A percentile compares a stretch with the other conserved stretches of the same genome.
Conservation (phyloP, 2,329 filamentous ascomycete species). For the Aspergillus awamori region DNA sequence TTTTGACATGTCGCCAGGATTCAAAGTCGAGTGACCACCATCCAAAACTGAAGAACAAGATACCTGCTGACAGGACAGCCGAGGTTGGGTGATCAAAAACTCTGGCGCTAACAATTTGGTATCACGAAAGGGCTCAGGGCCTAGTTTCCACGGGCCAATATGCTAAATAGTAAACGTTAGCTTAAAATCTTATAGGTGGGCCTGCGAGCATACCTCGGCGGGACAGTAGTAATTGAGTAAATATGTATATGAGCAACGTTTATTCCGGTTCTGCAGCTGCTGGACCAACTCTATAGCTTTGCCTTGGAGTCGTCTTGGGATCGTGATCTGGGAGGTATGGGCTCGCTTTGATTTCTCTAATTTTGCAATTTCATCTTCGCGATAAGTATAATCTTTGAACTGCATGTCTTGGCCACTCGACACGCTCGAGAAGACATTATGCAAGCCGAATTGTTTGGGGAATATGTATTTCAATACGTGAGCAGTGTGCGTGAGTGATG, state of each 20-base stretch:
- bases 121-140: conserved; percentile 1
- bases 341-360: conserved; percentile 20
- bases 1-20: conserved; percentile 1
- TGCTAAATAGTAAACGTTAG: conserved; percentile 24
- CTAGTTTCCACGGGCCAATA: conserved; percentile 29
- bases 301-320: conserved; percentile 64
- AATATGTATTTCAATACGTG: conserved; percentile 92
- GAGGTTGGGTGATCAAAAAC: conserved; percentile 30
- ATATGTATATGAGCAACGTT: conserved; percentile 75
- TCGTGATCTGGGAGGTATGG: conserved; percentile 19
- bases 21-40: background rate
- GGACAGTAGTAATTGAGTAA: conserved; percentile 83
- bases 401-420: conserved; percentile 66
- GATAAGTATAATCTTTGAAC: conserved; percentile 81
- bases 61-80: conserved; percentile 19
- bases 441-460: conserved; percentile 82
- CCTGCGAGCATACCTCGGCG: conserved; percentile 41
- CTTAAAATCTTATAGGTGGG: too few relatives aligned
- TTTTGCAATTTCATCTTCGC: conserved; percentile 75
- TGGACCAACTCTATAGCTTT: conserved; percentile 61
- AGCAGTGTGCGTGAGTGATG: conserved; percentile 56
- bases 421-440: conserved; percentile 74
- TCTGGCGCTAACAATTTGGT: conserved; percentile 21
- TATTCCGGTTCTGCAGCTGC: conserved; percentile 70
- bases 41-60: background rate